A percentile compares a stretch with the other conserved stretches of the same genome.
These are phyloP conservation scores for Diaporthe longicolla DNA, from an alignment of 2,329 filamentous ascomycete species.

Conservation along the genomic window DNA sequence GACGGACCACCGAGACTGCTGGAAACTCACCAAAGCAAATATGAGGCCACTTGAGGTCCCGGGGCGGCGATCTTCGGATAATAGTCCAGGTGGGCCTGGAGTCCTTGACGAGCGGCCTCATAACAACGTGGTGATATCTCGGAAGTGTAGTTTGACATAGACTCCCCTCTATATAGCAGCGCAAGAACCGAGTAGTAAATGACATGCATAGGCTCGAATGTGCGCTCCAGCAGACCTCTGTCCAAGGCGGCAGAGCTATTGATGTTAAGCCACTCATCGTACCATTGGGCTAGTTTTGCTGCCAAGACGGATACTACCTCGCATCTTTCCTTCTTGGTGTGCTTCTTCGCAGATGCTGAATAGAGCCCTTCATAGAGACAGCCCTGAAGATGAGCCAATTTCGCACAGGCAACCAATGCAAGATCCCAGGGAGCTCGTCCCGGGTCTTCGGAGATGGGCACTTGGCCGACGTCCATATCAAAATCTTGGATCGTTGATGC, in stretches of 20 bases:
- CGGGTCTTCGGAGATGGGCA: neutral
- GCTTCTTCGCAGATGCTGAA: neutral
- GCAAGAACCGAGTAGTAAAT: neutral
- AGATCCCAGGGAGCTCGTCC: neutral
- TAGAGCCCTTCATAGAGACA: conserved; percentile 4
- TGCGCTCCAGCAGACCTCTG: neutral
- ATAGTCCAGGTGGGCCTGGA: neutral
- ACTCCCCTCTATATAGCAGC: neutral
- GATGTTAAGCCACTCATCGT: neutral
- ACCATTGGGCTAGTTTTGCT: neutral
- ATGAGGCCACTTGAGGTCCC: neutral
- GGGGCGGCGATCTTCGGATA: neutral
- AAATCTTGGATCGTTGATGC: neutral
- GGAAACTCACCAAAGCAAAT: neutral
- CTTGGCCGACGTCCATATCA: neutral
- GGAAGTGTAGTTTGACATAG: neutral
- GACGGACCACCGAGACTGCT: too few relatives aligned
- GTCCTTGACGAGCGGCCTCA: conserved; percentile 2
- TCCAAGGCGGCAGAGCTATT: neutral
- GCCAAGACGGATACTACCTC: neutral
- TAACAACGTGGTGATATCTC: conserved; percentile 7
- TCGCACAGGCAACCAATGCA: neutral
- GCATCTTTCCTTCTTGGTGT: neutral
- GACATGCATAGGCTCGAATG: neutral
- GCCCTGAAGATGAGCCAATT: neutral